Evolutionary conservation across 352 stramenopile genomes (phyloP), one percentile per base, ranked within the genome.

Genomic region (Pythium vanterpoolii): DNA sequence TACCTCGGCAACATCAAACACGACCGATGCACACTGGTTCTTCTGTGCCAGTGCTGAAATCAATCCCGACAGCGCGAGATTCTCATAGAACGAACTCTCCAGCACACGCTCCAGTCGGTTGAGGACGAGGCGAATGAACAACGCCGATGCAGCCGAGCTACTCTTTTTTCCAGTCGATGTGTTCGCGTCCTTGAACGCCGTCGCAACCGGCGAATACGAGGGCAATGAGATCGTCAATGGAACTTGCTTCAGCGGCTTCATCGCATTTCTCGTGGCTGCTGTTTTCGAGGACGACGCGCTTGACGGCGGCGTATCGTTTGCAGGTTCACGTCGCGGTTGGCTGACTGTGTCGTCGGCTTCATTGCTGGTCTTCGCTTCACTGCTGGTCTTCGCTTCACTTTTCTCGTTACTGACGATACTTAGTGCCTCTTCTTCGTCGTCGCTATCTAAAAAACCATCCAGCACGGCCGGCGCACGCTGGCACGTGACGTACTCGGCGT

Each of bases 11-110:
- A 84, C 45, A 34, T 90, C 80, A 51, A 90, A 90, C 31, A 91
- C 67, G 2, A 82, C 57, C 0, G 59, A 24, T 0, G 67, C 67
- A 30, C 79, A 91, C 19, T 69, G 69, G 6, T 68, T 56, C 62
- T 90, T 90, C 11, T 88, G 75, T 1, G 86, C 83, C 2, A 95
- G 62, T n/a, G 73, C 68, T 23, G 81, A 86, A 23, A 95, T 72
- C 33, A 95, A 48, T 5, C 86, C 86, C 3, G 86, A 95, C 2
- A 95, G 62, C 18, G 86, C 82, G 16, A 95, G 50, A 36, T 93
- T 95, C 58, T 93, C 86, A 5, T 90, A 69, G 39, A 95, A 87
- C 5, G 83, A 91, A 66, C 87, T 91, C 56, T 93, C 82, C 40
- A 95, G 60, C 24, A 93, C 59, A 9, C 84, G 72, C 60, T 93